Percentiles rank a stretch among this genome's conserved stretches.
phyloP scores from a whole-genome alignment of 2,329 filamentous ascomycete genomes.

The Arachnomyces sp. region DNA sequence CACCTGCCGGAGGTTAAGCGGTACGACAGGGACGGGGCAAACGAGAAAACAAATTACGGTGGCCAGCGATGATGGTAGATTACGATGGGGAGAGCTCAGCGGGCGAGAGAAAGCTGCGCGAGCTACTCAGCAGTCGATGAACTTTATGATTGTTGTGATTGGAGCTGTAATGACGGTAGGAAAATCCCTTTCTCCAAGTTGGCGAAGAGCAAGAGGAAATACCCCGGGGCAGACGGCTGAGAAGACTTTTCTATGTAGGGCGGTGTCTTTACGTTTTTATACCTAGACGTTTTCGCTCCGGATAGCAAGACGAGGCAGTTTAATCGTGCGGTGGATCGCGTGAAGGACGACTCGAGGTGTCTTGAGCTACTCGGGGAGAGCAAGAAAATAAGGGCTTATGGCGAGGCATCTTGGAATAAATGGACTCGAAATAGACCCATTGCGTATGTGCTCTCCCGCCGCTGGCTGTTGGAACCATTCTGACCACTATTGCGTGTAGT shows the following conservation, averaged over 20 bases:
- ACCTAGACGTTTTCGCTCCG: slow-evolving; percentile 71
- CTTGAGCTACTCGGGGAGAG: slow-evolving; percentile 64
- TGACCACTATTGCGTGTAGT: slow-evolving; percentile 31
- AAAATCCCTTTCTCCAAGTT: not conserved
- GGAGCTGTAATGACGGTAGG: slow-evolving; percentile 69
- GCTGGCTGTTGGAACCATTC: slow-evolving; percentile 7
- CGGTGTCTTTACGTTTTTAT: slow-evolving; percentile 70
- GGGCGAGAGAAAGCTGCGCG: slow-evolving; percentile 69
- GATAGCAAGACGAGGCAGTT: slow-evolving; percentile 82
- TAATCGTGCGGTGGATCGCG: slow-evolving; percentile 72
- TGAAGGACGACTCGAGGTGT: slow-evolving; percentile 65
- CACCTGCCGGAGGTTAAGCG: too few relatives aligned
- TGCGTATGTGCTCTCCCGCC: slow-evolving; percentile 26
- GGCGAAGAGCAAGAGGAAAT: not conserved
- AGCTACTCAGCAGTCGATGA: slow-evolving; percentile 84
- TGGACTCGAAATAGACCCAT: slow-evolving; percentile 61
- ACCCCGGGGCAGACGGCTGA: slow-evolving; percentile 5
- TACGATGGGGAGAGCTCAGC: slow-evolving; percentile 73
- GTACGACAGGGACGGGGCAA: slow-evolving; percentile 29
- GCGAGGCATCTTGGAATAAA: slow-evolving; percentile 70
- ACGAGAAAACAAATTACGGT: slow-evolving; percentile 67
- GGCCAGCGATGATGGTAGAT: slow-evolving; percentile 74
- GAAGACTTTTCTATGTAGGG: slow-evolving; percentile 41
- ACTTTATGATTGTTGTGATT: slow-evolving; percentile 67
- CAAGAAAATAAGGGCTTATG: slow-evolving; percentile 69